A percentile compares a stretch with the other conserved stretches of the same genome.
These are phyloP conservation scores for Bolboschoenus planiculmis DNA, from an alignment of 176 grass and related monocot genomes.

Conservation along the genomic window DNA sequence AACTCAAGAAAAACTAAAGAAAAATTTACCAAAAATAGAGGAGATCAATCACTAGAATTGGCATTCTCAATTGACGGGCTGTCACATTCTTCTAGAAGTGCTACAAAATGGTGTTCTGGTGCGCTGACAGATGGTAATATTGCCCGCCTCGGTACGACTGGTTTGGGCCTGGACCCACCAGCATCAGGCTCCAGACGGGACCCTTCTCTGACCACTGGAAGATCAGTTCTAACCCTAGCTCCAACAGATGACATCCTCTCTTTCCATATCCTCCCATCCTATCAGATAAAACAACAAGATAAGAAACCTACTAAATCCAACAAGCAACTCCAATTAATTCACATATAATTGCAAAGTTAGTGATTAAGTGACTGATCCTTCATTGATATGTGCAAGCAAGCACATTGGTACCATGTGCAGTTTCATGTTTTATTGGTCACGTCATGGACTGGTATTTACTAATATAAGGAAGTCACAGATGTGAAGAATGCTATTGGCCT, in stretches of 20 bases:
- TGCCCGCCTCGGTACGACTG: conserved; percentile 36
- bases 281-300: background rate
- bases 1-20: background rate
- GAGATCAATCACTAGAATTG: background rate
- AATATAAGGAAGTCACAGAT: background rate
- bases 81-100: conserved; percentile 56
- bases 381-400: background rate
- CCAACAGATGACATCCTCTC: conserved; percentile 64
- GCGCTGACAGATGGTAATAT: conserved; percentile 58
- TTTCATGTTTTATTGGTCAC: background rate
- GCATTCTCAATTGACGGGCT: conserved; percentile 10
- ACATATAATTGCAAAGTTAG: background rate
- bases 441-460: background rate
- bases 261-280: conserved; percentile 93
- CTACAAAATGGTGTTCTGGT: conserved; percentile 50
- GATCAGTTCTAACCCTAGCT: conserved; percentile 40
- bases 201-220: conserved; percentile 74
- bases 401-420: background rate
- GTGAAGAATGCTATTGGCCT: background rate
- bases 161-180: conserved; percentile 33
- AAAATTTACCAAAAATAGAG: background rate
- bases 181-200: conserved; percentile 51
- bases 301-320: background rate
- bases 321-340: background rate
- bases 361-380: background rate